Base-by-base conservation (phyloP, 192 early-diverging fungal genomes). In the Phlyctochytrium planicorne region DNA sequence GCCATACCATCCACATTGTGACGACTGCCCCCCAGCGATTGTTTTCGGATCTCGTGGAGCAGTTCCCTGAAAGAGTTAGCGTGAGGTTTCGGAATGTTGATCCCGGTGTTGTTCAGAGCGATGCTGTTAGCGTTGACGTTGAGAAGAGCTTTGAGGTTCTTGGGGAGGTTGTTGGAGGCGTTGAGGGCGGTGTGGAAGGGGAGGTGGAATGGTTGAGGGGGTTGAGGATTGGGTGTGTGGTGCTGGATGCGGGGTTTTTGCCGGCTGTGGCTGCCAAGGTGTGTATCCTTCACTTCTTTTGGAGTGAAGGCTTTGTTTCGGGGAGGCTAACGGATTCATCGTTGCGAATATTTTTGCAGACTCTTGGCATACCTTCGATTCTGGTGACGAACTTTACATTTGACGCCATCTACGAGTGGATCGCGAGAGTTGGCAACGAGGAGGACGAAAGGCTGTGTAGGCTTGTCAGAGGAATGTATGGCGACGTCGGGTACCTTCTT, bases 381-480 rank as follows among this genome's bases (percentile, higher is more conserved):
- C 23, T 77, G 40, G 62, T 80, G 16, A 75, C 80, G 24, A 84
- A 84, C 55, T 84, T 84, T 52, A 71, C 80, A 1, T 84, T 84
- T 63, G 83, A 84, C 37, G 64, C 69, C 25, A 82, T 84, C 16
- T 79, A 78, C 53, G 67, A 63, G 2, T 65, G 64, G 37, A 63
- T 84, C 25, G 53, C 60, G 2, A 29, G 25, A 12, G 32, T 32
- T 32, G 34, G 60, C 3, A 53, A 30, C 30, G 30, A 40, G 6
- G 23, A 60, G 24, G 62, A 79, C 50, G 33, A 59, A 34, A 32
- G 36, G 3, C 63, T 79, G 16, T 74, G 67, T 17, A 35, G n/a
- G 3, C 30, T 37, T 2, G 53, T 78, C 23, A 34, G 33, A 31
- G 53, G 47, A 2, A 60, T 76, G 34, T 82, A 84, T 60, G 36